These are phyloP conservation scores for Metschnikowia santaceciliae DNA, from an alignment of 805 yeast species.

Conservation along the genomic window DNA sequence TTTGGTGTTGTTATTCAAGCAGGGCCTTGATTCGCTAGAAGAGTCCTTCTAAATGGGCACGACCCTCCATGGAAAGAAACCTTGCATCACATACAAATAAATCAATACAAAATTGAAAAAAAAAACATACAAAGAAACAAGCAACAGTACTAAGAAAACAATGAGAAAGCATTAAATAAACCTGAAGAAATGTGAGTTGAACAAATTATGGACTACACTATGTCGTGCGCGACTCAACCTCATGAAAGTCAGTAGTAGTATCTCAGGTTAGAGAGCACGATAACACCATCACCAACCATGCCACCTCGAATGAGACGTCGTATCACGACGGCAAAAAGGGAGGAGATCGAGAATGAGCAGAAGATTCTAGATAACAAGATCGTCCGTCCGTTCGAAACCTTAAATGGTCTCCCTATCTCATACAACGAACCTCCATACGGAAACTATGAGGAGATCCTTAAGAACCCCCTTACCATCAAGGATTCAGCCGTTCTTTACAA, in stretches of 20 bases:
- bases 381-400: slow-evolving; percentile 60
- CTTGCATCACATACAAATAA: not conserved
- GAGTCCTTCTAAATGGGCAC: slow-evolving; percentile 4
- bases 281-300: slow-evolving; percentile 19
- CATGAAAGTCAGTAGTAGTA: not conserved
- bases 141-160: too few species aligned
- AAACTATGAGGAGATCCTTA: slow-evolving; percentile 44
- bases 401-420: slow-evolving; percentile 67
- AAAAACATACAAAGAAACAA: too few species aligned
- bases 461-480: slow-evolving; percentile 62
- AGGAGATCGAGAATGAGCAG: slow-evolving; percentile 41
- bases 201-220: too few species aligned
- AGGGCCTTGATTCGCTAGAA: slow-evolving; percentile 41
- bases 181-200: too few species aligned
- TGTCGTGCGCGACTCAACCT: not conserved
- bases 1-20: slow-evolving; percentile 35
- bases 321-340: slow-evolving; percentile 38
- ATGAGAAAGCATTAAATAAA: too few species aligned
- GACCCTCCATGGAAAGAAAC: not conserved
- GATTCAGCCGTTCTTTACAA: slow-evolving; percentile 71
- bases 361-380: slow-evolving; percentile 31
- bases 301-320: slow-evolving; percentile 43
- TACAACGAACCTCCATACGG: slow-evolving; percentile 59
- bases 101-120: too few species aligned
- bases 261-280: not conserved